Evolutionary conservation across 1,284 basidiomycete species (phyloP), one percentile per base, ranked within the genome.

Genomic region (Rhodotorula sp.): DNA sequence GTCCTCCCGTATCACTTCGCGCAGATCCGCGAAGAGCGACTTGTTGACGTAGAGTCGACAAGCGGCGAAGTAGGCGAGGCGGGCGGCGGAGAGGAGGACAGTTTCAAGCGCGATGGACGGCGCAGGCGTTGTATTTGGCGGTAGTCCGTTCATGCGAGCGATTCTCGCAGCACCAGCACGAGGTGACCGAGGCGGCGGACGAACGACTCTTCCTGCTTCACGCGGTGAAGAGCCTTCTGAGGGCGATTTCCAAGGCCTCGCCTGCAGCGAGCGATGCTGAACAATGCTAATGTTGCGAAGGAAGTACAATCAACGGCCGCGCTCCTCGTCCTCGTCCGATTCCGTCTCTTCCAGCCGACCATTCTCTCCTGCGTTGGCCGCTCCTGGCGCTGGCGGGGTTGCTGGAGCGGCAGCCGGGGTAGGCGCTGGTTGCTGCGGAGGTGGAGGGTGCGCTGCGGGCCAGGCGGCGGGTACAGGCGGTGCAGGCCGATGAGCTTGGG

Each of bases 41-140:
- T 46, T 34, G 68, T 75, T 71, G 64, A 77, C 74, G 60, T 74
- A 77, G 56, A 66, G 68, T 5, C 70, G 71, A 44, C 74, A 74
- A 27, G 67, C 71, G 61, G 77, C 24, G 68, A 79, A 77, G 74
- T 75, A 78, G 32, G 48, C 67, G 11, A 69, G 30, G 19, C 78
- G 66, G 32, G 78, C 30, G n/a, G 55, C 10, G n/a, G 61, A 57
- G 39, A 74, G 61, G 17, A 70, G 24, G 20, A 32, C 58, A 6
- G 68, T 68, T 62, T 74, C 68, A 52, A 66, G 7, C 27, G 59
- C 22, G 13, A 72, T 13, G 32, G 62, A 54, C 52, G 39, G 46
- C 39, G 36, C 32, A 24, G 32, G 20, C 30, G 53, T 32, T 36
- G 29, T 27, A 55, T 36, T 32, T 30, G 27, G 34, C 32, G 20